These are phyloP conservation scores for Dryadomyces quercivorus DNA, from an alignment of 2,329 filamentous ascomycete genomes.

Conservation along the genomic window DNA sequence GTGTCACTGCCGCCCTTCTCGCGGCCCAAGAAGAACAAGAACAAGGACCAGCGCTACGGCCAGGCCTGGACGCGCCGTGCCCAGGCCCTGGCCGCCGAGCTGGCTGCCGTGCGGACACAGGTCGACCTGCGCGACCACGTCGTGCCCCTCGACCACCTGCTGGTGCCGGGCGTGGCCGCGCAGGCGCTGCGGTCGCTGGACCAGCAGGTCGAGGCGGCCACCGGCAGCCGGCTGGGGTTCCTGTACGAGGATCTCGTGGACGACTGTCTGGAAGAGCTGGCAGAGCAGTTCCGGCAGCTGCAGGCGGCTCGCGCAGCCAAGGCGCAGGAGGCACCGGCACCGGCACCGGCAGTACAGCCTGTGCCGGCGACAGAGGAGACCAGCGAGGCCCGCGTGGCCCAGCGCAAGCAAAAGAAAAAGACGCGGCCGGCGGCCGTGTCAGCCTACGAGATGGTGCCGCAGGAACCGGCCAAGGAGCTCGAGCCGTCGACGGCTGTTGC, in stretches of 20 bases:
- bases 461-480: background rate
- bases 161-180: conserved; percentile 25
- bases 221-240: conserved; percentile 26
- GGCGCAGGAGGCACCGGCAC: conserved; percentile 8
- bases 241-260: conserved; percentile 31
- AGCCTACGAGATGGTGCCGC: conserved; percentile 18
- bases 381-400: conserved; percentile 17
- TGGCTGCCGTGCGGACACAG: conserved; percentile 24
- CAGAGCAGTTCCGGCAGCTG: conserved; percentile 11
- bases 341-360: conserved; percentile 11
- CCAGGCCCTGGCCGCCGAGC: conserved; percentile 22
- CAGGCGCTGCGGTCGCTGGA: conserved; percentile 24
- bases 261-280: conserved; percentile 22
- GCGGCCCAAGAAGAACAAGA: conserved; percentile 18
- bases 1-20: conserved; percentile 25
- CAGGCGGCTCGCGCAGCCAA: conserved; percentile 16
- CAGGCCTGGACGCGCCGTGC: conserved; percentile 7
- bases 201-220: conserved; percentile 23
- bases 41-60: conserved; percentile 27
- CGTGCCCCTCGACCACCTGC: conserved; percentile 28
- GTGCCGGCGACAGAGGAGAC: conserved; percentile 9
- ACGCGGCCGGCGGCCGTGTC: conserved; percentile 26
- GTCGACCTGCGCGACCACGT: conserved; percentile 28
- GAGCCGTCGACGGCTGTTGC: conserved; percentile 11
- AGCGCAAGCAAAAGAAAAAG: conserved; percentile 29